These are phyloP conservation scores for Colletotrichum karsti DNA, from an alignment of 2,329 filamentous ascomycete genomes.

Conservation along the genomic window DNA sequence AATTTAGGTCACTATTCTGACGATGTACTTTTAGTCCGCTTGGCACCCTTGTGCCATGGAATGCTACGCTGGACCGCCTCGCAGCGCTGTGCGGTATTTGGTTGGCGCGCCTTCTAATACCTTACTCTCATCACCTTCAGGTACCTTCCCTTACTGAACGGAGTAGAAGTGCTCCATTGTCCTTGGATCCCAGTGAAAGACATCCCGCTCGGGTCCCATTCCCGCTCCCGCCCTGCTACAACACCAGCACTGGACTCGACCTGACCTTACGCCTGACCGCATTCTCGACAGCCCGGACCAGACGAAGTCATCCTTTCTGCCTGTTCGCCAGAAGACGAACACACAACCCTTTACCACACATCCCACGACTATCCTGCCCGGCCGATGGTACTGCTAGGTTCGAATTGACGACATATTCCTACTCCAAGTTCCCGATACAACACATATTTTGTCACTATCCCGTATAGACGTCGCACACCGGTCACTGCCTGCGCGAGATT, in stretches of 20 bases:
- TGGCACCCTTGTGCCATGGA: background rate
- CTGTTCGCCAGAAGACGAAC: background rate
- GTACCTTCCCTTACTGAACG: background rate
- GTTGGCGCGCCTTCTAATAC: slow-evolving; percentile 20
- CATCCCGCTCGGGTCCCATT: slow-evolving; percentile 24
- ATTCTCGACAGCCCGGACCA: slow-evolving; percentile 16
- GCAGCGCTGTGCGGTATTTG: background rate
- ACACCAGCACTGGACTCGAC: slow-evolving; percentile 18
- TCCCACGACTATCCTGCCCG: background rate
- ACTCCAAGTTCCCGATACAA: background rate
- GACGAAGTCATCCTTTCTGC: background rate
- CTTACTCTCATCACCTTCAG: background rate
- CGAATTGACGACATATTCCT: background rate
- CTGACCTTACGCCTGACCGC: slow-evolving; percentile 24
- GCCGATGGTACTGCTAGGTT: background rate
- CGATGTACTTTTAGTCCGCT: background rate
- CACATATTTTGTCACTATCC: background rate
- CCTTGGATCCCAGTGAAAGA: slow-evolving; percentile 23
- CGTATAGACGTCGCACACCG: slow-evolving; percentile 5
- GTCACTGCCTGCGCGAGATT: background rate
- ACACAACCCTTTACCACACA: background rate
- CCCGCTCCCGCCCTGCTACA: slow-evolving; percentile 27
- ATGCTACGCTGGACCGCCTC: slow-evolving; percentile 6
- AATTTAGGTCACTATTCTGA: background rate
- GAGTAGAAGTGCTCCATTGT: background rate